A percentile compares a stretch with the other conserved stretches of the same genome.
Evolutionary conservation across 225 moss, liverwort and hornwort species (phyloP).

Genomic region (Polytrichum commune): DNA sequence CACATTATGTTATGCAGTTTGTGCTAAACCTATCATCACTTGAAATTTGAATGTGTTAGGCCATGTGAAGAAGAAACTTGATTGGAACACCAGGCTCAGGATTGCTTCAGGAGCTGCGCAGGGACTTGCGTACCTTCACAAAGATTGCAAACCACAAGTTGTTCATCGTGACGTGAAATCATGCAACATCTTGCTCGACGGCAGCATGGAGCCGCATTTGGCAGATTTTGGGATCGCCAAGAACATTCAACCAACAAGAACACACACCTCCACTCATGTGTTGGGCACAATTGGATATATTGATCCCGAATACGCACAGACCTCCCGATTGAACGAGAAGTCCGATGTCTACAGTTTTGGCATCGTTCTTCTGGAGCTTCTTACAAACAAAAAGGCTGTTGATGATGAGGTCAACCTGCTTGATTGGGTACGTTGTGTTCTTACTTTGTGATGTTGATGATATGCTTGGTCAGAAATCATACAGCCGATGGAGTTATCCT

Average conservation of each 20-base stretch:
- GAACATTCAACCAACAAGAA: conserved; percentile 70
- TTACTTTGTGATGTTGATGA: no score
- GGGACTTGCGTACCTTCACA: conserved; percentile 89
- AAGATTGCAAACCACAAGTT: conserved; percentile 84
- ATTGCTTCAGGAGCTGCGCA: conserved; percentile 88
- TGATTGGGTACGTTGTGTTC: conserved; percentile 50
- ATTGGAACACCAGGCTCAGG: conserved; percentile 74
- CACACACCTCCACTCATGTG: conserved; percentile 86
- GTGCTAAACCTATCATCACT: no score
- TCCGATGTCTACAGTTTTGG: conserved; percentile 97
- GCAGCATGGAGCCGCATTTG: conserved; percentile 76
- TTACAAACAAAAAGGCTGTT: conserved; percentile 84
- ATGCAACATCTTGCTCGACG: conserved; percentile 81
- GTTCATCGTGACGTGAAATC: conserved; percentile 91
- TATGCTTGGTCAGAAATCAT: no score
- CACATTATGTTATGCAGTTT: no score
- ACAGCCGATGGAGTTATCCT: no score
- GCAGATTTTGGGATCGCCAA: conserved; percentile 94
- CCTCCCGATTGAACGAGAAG: conserved; percentile 83
- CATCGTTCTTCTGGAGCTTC: conserved; percentile 87
- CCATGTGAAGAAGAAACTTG: conserved; percentile 66
- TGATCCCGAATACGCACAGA: conserved; percentile 93
- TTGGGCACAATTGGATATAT: conserved; percentile 95
- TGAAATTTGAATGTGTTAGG: conserved; percentile 15
- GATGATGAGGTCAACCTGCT: conserved; percentile 84